phyloP scores from a whole-genome alignment of 1,284 basidiomycete genomes.

The Farysia itapuensis region DNA sequence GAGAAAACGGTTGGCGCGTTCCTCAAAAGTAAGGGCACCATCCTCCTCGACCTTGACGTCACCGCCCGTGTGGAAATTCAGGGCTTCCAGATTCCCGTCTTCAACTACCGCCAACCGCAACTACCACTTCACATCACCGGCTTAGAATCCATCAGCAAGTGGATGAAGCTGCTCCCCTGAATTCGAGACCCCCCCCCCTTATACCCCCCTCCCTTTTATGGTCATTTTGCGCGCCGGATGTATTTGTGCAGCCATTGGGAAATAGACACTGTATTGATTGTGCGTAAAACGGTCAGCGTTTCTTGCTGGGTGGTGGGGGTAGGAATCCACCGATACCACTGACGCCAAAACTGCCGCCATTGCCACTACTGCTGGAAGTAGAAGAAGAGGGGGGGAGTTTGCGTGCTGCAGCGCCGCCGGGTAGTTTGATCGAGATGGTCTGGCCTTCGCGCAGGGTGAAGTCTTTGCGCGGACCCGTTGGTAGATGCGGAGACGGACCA shows the following conservation, averaged over 20 bases:
- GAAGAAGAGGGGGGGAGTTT: slow-evolving; percentile 27
- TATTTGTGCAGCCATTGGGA: too few species aligned
- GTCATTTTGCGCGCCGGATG: too few species aligned
- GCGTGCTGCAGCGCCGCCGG: slow-evolving; percentile 15
- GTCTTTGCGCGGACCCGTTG: slow-evolving; percentile 77
- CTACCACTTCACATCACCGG: slow-evolving; percentile 45
- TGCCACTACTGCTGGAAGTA: not conserved
- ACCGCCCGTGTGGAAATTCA: slow-evolving; percentile 35
- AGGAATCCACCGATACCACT: slow-evolving; percentile 23
- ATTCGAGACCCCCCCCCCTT: too few species aligned
- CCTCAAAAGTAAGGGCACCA: slow-evolving; percentile 36
- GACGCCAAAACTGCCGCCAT: slow-evolving; percentile 4
- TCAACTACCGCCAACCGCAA: slow-evolving; percentile 39
- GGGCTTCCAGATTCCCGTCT: slow-evolving; percentile 40
- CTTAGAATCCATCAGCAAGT: slow-evolving; percentile 32
- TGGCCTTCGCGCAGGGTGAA: slow-evolving; percentile 95
- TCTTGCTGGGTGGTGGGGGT: slow-evolving; percentile 44
- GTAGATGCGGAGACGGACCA: slow-evolving; percentile 60
- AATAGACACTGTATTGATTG: too few species aligned
- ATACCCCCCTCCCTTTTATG: too few species aligned
- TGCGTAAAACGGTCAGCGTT: slow-evolving; percentile 21
- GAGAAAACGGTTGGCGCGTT: slow-evolving; percentile 42
- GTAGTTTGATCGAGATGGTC: slow-evolving; percentile 69
- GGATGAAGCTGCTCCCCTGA: slow-evolving; percentile 31
- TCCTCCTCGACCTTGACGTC: slow-evolving; percentile 46